Evolutionary conservation across 2,329 filamentous ascomycete species (phyloP).

Genomic region (Talaromyces sp.): DNA sequence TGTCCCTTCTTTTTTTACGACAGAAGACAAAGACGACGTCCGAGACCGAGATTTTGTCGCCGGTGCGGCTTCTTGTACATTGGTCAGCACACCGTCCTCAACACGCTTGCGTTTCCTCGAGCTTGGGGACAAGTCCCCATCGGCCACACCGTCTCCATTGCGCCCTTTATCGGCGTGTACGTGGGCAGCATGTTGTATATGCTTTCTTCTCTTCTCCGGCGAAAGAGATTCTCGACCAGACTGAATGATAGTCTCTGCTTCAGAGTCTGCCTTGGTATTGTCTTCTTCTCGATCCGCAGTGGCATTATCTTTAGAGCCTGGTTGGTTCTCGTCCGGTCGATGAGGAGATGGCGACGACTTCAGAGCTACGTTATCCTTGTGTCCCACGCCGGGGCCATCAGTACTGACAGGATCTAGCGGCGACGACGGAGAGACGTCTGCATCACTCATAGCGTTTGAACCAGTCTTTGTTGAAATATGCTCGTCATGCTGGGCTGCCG

Average conservation of each 20-base stretch:
- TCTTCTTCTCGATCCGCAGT: slow-evolving; percentile 34
- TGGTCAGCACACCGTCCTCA: slow-evolving; percentile 24
- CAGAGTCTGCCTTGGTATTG: slow-evolving; percentile 45
- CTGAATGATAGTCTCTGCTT: slow-evolving; percentile 50
- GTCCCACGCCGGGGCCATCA: slow-evolving; percentile 19
- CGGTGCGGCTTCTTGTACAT: slow-evolving; percentile 19
- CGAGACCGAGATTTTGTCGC: slow-evolving; percentile 25
- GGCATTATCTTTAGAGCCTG: slow-evolving; percentile 24
- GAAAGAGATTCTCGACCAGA: slow-evolving; percentile 45
- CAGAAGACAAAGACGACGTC: slow-evolving; percentile 26
- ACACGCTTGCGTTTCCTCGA: slow-evolving; percentile 18
- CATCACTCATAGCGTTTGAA: slow-evolving; percentile 49
- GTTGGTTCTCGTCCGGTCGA: slow-evolving; percentile 20
- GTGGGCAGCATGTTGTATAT: slow-evolving; percentile 38
- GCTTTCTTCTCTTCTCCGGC: slow-evolving; percentile 46
- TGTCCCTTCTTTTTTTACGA: slow-evolving; percentile 37
- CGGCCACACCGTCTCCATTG: slow-evolving; percentile 14
- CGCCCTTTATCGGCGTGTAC: slow-evolving; percentile 28
- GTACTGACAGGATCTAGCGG: slow-evolving; percentile 38
- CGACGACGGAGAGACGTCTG: slow-evolving; percentile 37
- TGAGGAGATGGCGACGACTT: slow-evolving; percentile 9
- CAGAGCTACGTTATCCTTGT: slow-evolving; percentile 28
- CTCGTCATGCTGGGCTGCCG: slow-evolving; percentile 46
- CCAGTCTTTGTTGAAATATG: slow-evolving; percentile 36
- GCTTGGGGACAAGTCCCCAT: slow-evolving; percentile 9